Evolutionary conservation across 2,329 filamentous ascomycete genomes (phyloP).

Genomic region (Aureobasidium melanogenum): DNA sequence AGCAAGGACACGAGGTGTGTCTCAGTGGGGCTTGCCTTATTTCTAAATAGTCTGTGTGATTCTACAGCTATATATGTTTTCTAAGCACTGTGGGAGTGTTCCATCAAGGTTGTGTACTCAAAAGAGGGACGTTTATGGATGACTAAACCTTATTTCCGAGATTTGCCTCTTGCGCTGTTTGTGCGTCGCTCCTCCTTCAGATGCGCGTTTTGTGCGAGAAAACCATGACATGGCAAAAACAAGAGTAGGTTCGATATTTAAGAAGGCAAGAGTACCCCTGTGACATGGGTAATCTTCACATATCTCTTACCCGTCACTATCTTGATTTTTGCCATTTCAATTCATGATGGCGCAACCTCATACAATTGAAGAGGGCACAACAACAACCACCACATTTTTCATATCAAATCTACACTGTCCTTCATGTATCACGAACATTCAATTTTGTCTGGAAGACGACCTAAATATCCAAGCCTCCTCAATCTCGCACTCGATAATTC

Average conservation of each 20-base stretch:
- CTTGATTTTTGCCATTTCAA: not conserved
- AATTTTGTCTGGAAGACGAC: slow-evolving; percentile 42
- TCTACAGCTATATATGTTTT: not conserved
- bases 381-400: slow-evolving; percentile 47
- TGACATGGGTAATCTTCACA: too few relatives aligned
- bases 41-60: not conserved
- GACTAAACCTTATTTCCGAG: not conserved
- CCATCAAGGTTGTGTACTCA: not conserved
- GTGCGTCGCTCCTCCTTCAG: not conserved
- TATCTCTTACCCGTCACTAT: not conserved
- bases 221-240: not conserved
- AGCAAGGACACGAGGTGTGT: too few relatives aligned
- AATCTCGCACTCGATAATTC: slow-evolving; percentile 63
- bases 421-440: slow-evolving; percentile 61
- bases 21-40: too few relatives aligned
- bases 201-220: slow-evolving; percentile 1
- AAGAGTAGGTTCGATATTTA: not conserved
- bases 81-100: not conserved
- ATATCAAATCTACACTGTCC: slow-evolving; percentile 71
- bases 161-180: not conserved
- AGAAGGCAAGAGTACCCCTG: not conserved
- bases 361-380: not conserved
- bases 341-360: not conserved
- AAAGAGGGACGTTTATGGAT: not conserved
- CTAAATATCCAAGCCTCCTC: slow-evolving; percentile 43